Evolutionary conservation across 108 stramenopile genomes (phyloP).

Genomic region (Pseudonitzschia delicatissima): DNA sequence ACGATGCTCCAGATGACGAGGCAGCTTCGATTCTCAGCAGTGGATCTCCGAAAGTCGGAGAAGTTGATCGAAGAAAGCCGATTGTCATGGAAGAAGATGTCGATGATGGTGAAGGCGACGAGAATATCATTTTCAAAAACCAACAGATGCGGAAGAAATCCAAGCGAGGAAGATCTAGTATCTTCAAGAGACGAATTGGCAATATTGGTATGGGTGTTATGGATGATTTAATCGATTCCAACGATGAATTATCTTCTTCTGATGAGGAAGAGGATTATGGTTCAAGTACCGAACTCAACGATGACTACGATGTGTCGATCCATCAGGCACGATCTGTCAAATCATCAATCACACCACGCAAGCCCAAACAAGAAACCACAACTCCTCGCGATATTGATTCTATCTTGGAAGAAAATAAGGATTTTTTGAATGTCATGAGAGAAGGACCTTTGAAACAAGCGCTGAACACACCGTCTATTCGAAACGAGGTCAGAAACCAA

Average conservation of each 20-base stretch:
- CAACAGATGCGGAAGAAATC: not conserved
- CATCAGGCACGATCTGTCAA: not conserved
- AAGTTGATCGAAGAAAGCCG: not conserved
- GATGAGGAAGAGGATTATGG: conserved; percentile 4
- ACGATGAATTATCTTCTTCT: not conserved
- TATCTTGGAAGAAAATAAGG: conserved; percentile 2
- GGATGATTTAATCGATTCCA: conserved; percentile 15
- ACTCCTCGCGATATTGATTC: not conserved
- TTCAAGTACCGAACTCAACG: not conserved
- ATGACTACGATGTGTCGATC: not conserved
- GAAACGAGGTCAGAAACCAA: not conserved
- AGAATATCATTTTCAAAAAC: not conserved
- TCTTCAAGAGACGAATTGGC: not conserved
- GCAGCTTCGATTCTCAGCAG: no score
- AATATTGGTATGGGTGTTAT: conserved; percentile 3
- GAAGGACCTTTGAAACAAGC: conserved; percentile 10
- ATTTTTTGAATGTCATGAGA: not conserved
- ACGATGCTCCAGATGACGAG: no score
- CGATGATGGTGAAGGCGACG: not conserved
- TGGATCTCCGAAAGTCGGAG: not conserved
- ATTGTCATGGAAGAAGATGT: conserved; percentile 5
- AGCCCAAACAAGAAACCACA: not conserved
- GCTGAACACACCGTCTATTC: not conserved
- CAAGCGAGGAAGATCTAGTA: conserved; percentile 8
- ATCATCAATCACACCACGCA: not conserved